These are phyloP conservation scores for Mycena polygramma DNA, from an alignment of 768 basidiomycete species.

Conservation along the genomic window DNA sequence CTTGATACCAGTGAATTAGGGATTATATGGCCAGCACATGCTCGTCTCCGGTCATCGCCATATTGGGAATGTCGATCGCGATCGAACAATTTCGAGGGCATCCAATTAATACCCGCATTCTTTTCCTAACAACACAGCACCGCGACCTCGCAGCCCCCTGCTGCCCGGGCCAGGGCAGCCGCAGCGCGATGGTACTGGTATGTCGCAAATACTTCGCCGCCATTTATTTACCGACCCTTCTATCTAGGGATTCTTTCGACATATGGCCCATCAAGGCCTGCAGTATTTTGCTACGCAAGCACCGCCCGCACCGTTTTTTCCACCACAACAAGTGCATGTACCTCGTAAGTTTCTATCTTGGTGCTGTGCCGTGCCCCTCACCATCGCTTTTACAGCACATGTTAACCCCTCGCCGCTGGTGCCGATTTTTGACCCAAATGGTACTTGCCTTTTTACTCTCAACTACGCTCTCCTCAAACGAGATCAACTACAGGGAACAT, in stretches of 20 bases:
- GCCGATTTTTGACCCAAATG: background rate
- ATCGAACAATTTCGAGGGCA: background rate
- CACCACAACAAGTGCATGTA: background rate
- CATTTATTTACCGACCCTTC: background rate
- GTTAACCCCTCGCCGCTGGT: background rate
- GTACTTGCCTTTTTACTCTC: background rate
- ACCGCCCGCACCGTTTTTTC: background rate
- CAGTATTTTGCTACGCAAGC: background rate
- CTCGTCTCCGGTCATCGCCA: background rate
- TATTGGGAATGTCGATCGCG: constrained; percentile 1
- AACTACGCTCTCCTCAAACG: too few species aligned
- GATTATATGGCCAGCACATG: background rate
- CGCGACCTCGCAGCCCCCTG: too few species aligned
- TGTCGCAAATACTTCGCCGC: background rate
- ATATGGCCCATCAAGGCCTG: background rate
- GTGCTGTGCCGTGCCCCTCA: background rate
- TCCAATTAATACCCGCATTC: too few species aligned
- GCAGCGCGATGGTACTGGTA: background rate
- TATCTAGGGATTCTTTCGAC: background rate
- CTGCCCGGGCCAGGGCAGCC: too few species aligned
- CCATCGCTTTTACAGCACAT: background rate
- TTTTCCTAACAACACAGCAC: too few species aligned
- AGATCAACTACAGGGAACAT: background rate
- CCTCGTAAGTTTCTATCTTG: background rate
- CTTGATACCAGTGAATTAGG: too few species aligned